These are phyloP conservation scores for Ceratobasidium sp. DNA, from an alignment of 1,284 basidiomycete genomes.

Conservation along the genomic window DNA sequence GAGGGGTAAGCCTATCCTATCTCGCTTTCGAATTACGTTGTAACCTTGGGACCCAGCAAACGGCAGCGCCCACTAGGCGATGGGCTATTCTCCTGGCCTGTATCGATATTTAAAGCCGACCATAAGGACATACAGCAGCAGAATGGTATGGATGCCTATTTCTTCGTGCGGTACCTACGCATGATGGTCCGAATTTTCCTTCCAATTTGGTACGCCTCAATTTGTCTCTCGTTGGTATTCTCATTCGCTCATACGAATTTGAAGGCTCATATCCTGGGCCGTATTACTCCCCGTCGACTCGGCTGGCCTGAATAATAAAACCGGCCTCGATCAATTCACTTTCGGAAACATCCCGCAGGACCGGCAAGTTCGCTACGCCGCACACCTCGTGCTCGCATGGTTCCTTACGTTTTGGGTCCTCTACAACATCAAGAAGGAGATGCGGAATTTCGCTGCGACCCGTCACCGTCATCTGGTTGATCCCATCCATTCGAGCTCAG, in stretches of 20 bases:
- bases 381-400: constrained; percentile 63
- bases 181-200: constrained; percentile 76
- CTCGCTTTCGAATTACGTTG: too few relatives aligned
- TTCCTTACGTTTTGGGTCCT: constrained; percentile 71
- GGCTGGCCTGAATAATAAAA: constrained; percentile 60
- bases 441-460: constrained; percentile 73
- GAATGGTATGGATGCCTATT: constrained; percentile 82
- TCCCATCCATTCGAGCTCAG: constrained; percentile 71
- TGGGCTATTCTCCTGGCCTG: constrained; percentile 71
- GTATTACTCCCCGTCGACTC: constrained; percentile 77
- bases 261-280: too few relatives aligned
- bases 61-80: constrained; percentile 66
- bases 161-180: constrained; percentile 77
- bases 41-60: constrained; percentile 68
- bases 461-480: constrained; percentile 80
- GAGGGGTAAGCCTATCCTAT: constrained; percentile 66
- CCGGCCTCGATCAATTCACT: constrained; percentile 66
- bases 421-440: constrained; percentile 76
- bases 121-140: constrained; percentile 65
- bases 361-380: constrained; percentile 60
- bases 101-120: constrained; percentile 64
- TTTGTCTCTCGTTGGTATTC: too few relatives aligned
- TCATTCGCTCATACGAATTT: too few relatives aligned
- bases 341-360: constrained; percentile 61
- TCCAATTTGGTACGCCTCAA: constrained; percentile 65